Conservation (phyloP, 2,329 filamentous ascomycete species). For the Aspergillus viridinutans region DNA sequence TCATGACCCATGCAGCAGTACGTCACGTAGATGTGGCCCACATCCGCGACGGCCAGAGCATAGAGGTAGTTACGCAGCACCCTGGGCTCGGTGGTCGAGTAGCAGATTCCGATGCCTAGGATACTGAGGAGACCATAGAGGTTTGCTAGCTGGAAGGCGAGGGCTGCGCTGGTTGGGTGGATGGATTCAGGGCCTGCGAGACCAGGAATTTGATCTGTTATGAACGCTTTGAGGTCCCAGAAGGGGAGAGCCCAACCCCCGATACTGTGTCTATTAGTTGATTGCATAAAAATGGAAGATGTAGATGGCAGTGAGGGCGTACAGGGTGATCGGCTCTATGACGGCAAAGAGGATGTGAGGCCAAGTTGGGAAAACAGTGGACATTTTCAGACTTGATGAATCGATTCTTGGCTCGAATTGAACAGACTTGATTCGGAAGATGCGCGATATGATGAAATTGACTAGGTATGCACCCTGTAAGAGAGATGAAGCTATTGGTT, state of each 20-base stretch:
- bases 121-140: slow-evolving; percentile 63
- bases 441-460: background rate
- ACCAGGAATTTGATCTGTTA: slow-evolving; percentile 56
- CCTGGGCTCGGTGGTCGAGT: slow-evolving; percentile 59
- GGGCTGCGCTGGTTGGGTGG: slow-evolving; percentile 46
- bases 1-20: slow-evolving; percentile 56
- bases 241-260: slow-evolving; percentile 57
- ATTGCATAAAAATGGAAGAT: slow-evolving; percentile 4
- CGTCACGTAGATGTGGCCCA: slow-evolving; percentile 63
- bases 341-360: slow-evolving; percentile 65
- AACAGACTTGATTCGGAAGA: background rate
- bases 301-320: slow-evolving; percentile 27
- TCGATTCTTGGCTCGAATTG: background rate
- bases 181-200: slow-evolving; percentile 24
- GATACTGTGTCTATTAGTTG: slow-evolving; percentile 43
- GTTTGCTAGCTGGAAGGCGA: slow-evolving; percentile 67
- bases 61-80: slow-evolving; percentile 65
- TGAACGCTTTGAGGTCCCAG: slow-evolving; percentile 58
- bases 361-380: slow-evolving; percentile 56
- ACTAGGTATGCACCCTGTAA: background rate
- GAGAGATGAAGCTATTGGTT: background rate
- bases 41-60: slow-evolving; percentile 61
- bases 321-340: slow-evolving; percentile 66
- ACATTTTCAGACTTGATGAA: slow-evolving; percentile 2
- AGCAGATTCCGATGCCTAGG: slow-evolving; percentile 60